Conservation (phyloP, 345 rosid species). For the Eucalyptus viminalis region DNA sequence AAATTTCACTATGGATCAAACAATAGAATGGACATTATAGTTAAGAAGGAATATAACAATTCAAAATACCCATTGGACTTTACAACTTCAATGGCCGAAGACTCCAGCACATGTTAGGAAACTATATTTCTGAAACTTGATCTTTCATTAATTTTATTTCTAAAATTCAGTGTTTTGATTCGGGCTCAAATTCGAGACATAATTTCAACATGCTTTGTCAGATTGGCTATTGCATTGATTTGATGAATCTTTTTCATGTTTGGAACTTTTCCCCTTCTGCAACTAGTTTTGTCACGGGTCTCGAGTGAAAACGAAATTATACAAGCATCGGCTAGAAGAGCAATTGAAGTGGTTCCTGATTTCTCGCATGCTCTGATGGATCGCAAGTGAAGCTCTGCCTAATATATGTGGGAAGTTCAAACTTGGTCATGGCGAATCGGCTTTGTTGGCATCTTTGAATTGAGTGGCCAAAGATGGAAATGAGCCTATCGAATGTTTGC, state of each 20-base stretch:
- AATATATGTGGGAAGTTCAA: neutral
- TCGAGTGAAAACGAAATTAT: neutral
- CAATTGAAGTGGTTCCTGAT: neutral
- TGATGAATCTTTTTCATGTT: neutral
- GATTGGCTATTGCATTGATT: neutral
- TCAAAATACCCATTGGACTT: too few relatives aligned
- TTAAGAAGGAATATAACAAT: too few relatives aligned
- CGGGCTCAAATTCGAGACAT: too few relatives aligned
- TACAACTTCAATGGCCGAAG: too few relatives aligned
- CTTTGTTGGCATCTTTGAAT: neutral
- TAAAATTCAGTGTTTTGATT: too few relatives aligned
- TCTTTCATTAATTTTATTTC: too few relatives aligned
- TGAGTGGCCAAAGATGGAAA: neutral
- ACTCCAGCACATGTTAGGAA: too few relatives aligned
- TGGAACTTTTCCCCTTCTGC: neutral
- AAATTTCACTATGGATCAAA: accelerated
- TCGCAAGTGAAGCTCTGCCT: neutral
- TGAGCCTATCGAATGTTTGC: neutral
- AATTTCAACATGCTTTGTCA: neutral
- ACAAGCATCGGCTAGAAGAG: neutral
- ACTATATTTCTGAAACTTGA: too few relatives aligned
- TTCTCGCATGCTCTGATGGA: neutral
- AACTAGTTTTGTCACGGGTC: neutral
- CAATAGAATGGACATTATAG: too few relatives aligned
- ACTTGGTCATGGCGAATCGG: neutral